A percentile compares a stretch with the other conserved stretches of the same genome.
Conservation (phyloP, 2,329 filamentous ascomycete genomes). For the Xylariaceae sp. region DNA sequence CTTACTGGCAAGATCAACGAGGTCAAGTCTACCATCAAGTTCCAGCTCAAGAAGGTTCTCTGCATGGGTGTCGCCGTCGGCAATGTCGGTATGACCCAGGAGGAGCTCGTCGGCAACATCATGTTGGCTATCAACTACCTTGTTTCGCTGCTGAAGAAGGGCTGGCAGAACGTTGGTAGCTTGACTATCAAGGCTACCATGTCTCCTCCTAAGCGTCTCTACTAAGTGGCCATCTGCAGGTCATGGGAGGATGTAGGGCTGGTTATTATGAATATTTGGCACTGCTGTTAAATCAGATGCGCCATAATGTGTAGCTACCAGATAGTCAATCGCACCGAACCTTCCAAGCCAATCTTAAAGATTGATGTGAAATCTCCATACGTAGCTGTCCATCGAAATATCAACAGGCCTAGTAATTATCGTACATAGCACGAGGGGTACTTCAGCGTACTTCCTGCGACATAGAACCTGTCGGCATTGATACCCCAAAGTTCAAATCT, state of each 20-base stretch:
- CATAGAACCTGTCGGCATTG: too few relatives aligned
- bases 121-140: slow-evolving; percentile 99
- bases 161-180: slow-evolving; percentile 99
- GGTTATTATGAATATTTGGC: background rate
- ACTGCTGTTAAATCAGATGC: slow-evolving; percentile 16
- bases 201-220: slow-evolving; percentile 96
- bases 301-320: slow-evolving; percentile 14
- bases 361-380: background rate
- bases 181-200: slow-evolving; percentile 99
- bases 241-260: slow-evolving; percentile 28
- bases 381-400: too few relatives aligned
- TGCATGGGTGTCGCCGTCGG: slow-evolving; percentile 99
- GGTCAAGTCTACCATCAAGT: slow-evolving; percentile 99
- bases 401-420: too few relatives aligned
- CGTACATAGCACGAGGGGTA: too few relatives aligned
- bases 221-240: slow-evolving; percentile 55
- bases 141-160: slow-evolving; percentile 99
- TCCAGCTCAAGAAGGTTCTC: slow-evolving; percentile 99
- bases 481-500: too few relatives aligned
- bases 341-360: slow-evolving; percentile 13
- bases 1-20: slow-evolving; percentile 94
- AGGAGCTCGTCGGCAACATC: slow-evolving; percentile 96
- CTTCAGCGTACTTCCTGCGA: too few relatives aligned
- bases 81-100: slow-evolving; percentile 95
- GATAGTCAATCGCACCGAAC: slow-evolving; percentile 27